Base-by-base conservation (phyloP, 2,329 filamentous ascomycete species). In the Cladophialophora yegresii region DNA sequence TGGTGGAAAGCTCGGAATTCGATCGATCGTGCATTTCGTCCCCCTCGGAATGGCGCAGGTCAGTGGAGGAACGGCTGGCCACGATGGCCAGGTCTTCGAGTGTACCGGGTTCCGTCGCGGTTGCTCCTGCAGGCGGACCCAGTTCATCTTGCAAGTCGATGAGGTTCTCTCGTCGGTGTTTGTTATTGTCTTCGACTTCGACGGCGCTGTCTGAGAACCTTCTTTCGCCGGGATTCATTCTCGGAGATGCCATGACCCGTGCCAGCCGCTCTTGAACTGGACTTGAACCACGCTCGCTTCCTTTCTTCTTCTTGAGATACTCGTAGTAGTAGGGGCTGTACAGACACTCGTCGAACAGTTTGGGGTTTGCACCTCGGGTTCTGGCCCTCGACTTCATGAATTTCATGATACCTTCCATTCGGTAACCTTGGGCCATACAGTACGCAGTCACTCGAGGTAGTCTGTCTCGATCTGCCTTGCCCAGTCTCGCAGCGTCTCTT, bases 301-400 rank as follows among this genome's bases (percentile, higher is more conserved):
- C 47, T 74, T 77, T 51, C 72, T 69, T 40, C 67, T 79, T 82
- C 71, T 72, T 71, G 43, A 74, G 71, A 61, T 85, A 83, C 49
- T 83, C 82, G 76, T 97, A 97, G 72, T 87, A 89, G 77, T 96
- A 99, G 0, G 93, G 92, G 10, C 93, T 92, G 78, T 99, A 99
- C 71, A 99, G 92, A 77, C 95, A 99, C 77, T 99, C 95, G 75
- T 99, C 95, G 71, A 97, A 97, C 63, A 95, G 80, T 77, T 97
- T 98, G 1, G 95, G 93, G 65, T 87, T 90, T 16, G 93, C 87
- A 20, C 91, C 91, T 71, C 91, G 86, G 33, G 86, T 85, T 76
- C 90, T 91, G 53, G 86, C 85, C 64, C 91, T 85, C 32, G 92
- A 91, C 76, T 99, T 99, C 67, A 99, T 80, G 74, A 93, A 99